A percentile compares a stretch with the other conserved stretches of the same genome.
Conservation (phyloP, 148 eudicot species). For the Talinum fruticosum region DNA sequence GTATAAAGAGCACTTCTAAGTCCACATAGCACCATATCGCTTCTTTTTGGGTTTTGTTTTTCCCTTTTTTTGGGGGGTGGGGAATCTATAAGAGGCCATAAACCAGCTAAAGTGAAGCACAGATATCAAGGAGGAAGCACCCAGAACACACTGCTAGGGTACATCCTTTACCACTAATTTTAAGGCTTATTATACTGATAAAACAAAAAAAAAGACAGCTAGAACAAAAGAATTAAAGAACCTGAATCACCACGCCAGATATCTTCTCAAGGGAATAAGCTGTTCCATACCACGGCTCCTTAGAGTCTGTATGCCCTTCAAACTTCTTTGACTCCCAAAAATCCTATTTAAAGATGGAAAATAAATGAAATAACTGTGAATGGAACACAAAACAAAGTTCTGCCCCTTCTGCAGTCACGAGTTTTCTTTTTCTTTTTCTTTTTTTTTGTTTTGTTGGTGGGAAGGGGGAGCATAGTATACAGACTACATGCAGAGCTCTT, state of each 20-base stretch:
- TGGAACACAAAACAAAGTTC: neutral
- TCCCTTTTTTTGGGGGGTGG: neutral
- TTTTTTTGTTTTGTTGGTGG: neutral
- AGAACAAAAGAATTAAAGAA: constrained; percentile 20
- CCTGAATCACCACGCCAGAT: constrained; percentile 65
- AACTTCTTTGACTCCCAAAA: constrained; percentile 88
- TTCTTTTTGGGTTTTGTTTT: neutral
- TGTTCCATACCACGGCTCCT: constrained; percentile 95
- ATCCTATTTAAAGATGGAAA: constrained; percentile 45
- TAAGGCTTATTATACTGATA: neutral
- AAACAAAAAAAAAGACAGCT: neutral
- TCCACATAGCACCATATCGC: neutral
- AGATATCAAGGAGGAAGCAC: neutral
- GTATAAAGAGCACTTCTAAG: neutral
- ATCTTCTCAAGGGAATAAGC: constrained; percentile 68
- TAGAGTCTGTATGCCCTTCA: constrained; percentile 65
- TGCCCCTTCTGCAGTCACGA: neutral
- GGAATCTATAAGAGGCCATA: neutral
- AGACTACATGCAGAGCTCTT: neutral
- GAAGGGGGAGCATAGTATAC: neutral
- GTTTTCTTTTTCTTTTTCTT: neutral
- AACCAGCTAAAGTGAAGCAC: neutral
- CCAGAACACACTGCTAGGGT: too few relatives aligned
- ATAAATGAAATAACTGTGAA: constrained; percentile 10
- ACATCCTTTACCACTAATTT: neutral